phyloP scores from a whole-genome alignment of 2,329 filamentous ascomycete genomes.

The Exophiala sp. region DNA sequence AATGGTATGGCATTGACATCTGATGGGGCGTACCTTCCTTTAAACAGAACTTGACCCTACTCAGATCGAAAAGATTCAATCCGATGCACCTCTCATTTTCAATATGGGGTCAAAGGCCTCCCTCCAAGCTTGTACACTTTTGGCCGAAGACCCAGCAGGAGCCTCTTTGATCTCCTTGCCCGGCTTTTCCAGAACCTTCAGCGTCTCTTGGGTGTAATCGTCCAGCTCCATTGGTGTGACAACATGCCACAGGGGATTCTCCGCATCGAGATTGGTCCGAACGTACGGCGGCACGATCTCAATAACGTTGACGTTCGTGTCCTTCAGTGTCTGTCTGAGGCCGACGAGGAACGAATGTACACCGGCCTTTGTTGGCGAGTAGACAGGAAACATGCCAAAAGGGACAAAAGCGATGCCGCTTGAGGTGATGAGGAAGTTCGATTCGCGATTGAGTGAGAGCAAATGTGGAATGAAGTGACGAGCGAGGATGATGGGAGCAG shows the following conservation, averaged over 20 bases:
- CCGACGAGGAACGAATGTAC: constrained; percentile 32
- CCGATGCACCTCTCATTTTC: background rate
- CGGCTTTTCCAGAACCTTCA: constrained; percentile 27
- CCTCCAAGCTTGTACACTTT: constrained; percentile 22
- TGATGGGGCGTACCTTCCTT: too few species aligned
- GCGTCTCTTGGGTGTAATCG: constrained; percentile 34
- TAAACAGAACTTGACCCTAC: too few species aligned
- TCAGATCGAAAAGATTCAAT: background rate
- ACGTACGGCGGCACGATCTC: constrained; percentile 39
- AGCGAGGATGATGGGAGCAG: constrained; percentile 31
- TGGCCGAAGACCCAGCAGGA: constrained; percentile 30
- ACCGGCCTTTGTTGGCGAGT: constrained; percentile 35
- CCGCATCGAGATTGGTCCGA: constrained; percentile 35
- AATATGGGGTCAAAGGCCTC: constrained; percentile 13
- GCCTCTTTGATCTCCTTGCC: constrained; percentile 32
- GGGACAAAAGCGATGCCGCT: constrained; percentile 32
- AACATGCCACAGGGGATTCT: constrained; percentile 28
- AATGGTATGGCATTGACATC: too few species aligned
- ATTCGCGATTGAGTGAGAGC: constrained; percentile 14
- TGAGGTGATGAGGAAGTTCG: constrained; percentile 33
- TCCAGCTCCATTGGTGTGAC: constrained; percentile 32
- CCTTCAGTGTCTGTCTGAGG: constrained; percentile 30
- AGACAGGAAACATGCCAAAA: constrained; percentile 31
- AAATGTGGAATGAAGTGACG: constrained; percentile 32
- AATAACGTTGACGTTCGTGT: constrained; percentile 33